Percentiles rank a stretch among this genome's conserved stretches.
Evolutionary conservation across 306 rosid genomes (phyloP).

Genomic region (Corylus heterophylla): DNA sequence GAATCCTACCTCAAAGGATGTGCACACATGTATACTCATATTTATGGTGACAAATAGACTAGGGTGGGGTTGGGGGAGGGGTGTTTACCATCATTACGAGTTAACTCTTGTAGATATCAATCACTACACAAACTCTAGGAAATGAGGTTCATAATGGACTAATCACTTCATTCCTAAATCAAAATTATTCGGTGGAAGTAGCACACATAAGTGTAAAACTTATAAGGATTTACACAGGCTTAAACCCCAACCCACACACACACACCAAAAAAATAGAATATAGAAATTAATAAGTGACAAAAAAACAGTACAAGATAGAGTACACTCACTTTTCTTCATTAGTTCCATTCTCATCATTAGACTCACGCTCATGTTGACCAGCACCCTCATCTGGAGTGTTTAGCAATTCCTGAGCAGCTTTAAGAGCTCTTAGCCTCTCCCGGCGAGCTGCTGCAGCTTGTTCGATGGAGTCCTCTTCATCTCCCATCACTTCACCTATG

Average conservation of each 20-base stretch:
- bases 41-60: not conserved
- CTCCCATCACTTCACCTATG: slow-evolving; percentile 37
- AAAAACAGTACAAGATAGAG: not conserved
- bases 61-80: not conserved
- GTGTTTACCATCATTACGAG: not conserved
- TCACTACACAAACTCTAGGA: not conserved
- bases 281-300: not conserved
- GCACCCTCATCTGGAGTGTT: slow-evolving; percentile 56
- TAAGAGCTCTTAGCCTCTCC: slow-evolving; percentile 76
- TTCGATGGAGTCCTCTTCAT: slow-evolving; percentile 66
- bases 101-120: not conserved
- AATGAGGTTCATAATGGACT: not conserved
- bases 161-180: not conserved
- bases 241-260: too few species aligned
- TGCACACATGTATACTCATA: not conserved
- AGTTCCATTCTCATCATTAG: slow-evolving; percentile 24
- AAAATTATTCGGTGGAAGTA: not conserved
- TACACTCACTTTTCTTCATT: slow-evolving; percentile 43
- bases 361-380: slow-evolving; percentile 30
- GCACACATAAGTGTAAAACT: not conserved
- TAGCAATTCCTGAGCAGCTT: slow-evolving; percentile 69
- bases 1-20: not conserved
- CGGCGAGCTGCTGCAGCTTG: slow-evolving; percentile 70
- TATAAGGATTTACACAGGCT: not conserved
- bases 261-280: too few species aligned